Percentiles rank a stretch among this genome's conserved stretches.
Evolutionary conservation across 2,329 filamentous ascomycete genomes (phyloP).

Genomic region (Colletotrichum horii): DNA sequence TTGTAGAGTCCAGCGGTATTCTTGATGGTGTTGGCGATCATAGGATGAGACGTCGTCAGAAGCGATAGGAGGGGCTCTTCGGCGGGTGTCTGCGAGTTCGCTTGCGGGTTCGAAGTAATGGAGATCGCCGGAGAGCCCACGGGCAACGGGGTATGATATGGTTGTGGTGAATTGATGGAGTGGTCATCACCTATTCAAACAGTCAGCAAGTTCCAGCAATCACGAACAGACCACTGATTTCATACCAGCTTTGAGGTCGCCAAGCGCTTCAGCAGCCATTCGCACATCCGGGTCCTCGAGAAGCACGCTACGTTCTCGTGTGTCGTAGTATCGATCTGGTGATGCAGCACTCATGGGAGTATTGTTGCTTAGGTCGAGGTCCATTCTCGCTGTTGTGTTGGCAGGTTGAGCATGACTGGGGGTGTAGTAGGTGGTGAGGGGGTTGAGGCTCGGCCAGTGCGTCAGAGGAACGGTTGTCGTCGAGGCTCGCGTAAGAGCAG

Average conservation of each 20-base stretch:
- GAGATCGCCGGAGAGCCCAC: slow-evolving; percentile 38
- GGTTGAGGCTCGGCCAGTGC: slow-evolving; percentile 56
- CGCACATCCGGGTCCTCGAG: slow-evolving; percentile 72
- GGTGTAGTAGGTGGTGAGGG: slow-evolving; percentile 52
- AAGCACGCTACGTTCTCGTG: slow-evolving; percentile 56
- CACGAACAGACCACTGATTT: slow-evolving; percentile 21
- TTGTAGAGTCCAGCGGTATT: slow-evolving; percentile 86
- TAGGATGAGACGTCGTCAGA: slow-evolving; percentile 85
- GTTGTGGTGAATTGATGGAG: slow-evolving; percentile 69
- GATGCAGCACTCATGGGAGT: slow-evolving; percentile 48
- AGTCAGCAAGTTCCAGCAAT: neutral
- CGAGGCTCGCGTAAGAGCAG: slow-evolving; percentile 21
- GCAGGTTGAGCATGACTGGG: slow-evolving; percentile 47
- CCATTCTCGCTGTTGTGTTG: slow-evolving; percentile 54
- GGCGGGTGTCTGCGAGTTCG: slow-evolving; percentile 50
- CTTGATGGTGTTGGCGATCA: slow-evolving; percentile 84
- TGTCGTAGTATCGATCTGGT: slow-evolving; percentile 49
- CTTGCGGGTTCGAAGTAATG: slow-evolving; percentile 36
- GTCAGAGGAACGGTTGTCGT: slow-evolving; percentile 31
- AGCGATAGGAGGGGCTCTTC: slow-evolving; percentile 85
- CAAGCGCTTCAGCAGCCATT: slow-evolving; percentile 76
- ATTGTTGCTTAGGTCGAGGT: slow-evolving; percentile 48
- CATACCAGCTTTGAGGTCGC: slow-evolving; percentile 75
- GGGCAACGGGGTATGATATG: slow-evolving; percentile 45
- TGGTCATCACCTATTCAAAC: slow-evolving; percentile 46